Percentiles rank a stretch among this genome's conserved stretches.
These are phyloP conservation scores for Dalbergia cultrata DNA, from an alignment of 306 rosid species.

Conservation along the genomic window DNA sequence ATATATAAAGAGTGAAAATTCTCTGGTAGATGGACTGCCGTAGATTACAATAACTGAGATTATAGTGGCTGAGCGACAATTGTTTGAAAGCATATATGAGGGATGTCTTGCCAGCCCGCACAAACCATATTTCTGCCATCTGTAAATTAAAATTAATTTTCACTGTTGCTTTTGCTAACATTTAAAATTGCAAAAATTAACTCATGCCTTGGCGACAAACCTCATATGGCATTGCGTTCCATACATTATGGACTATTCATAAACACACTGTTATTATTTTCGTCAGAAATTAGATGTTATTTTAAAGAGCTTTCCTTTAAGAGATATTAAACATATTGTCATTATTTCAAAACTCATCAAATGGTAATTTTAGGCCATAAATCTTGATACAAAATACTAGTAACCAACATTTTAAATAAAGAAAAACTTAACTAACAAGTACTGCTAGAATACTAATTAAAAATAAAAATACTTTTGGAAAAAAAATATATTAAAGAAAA, in stretches of 20 bases:
- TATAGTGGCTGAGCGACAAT: constrained; percentile 46
- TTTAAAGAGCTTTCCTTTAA: neutral
- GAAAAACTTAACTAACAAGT: too few relatives aligned
- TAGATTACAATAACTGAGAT: constrained; percentile 40
- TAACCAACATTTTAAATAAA: too few relatives aligned
- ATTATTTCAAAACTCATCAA: neutral
- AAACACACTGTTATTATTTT: neutral
- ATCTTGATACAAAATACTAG: neutral
- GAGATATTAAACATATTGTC: neutral
- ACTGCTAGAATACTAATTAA: too few relatives aligned
- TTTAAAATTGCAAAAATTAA: neutral
- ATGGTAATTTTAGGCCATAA: neutral
- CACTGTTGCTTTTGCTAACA: neutral
- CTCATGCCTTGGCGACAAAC: neutral
- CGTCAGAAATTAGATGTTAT: too few relatives aligned
- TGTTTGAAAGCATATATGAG: neutral
- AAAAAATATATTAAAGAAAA: too few relatives aligned
- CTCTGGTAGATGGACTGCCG: constrained; percentile 15
- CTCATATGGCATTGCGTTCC: neutral
- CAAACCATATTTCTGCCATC: constrained; percentile 17
- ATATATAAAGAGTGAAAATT: neutral
- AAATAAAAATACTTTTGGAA: too few relatives aligned
- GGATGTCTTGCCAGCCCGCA: constrained; percentile 33
- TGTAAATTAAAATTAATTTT: neutral
- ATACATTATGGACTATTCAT: neutral